These are phyloP conservation scores for Hanseniaspora singularis DNA, from an alignment of 805 yeast species.

Conservation along the genomic window DNA sequence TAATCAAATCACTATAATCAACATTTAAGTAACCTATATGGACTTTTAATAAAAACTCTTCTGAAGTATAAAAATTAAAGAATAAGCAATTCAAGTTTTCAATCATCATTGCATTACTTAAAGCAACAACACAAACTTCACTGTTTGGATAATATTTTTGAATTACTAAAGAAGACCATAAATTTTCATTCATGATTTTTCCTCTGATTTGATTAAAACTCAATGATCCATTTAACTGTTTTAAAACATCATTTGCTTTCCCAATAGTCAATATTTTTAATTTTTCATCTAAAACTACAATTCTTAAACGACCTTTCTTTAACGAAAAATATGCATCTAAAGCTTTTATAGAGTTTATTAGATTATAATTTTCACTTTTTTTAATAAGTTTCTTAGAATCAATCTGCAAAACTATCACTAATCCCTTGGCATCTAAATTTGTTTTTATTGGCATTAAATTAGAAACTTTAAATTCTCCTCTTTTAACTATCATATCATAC, in stretches of 20 bases:
- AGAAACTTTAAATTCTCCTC: not conserved
- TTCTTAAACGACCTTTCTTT: not conserved
- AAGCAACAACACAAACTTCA: not conserved
- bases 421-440: conserved; percentile 19
- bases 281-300: conserved; percentile 3
- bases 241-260: not conserved
- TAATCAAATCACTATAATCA: conserved; percentile 25
- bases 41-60: conserved; percentile 18
- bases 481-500: conserved; percentile 7
- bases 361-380: conserved; percentile 3
- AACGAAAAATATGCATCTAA: not conserved
- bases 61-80: not conserved
- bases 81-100: not conserved
- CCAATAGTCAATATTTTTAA: conserved; percentile 12
- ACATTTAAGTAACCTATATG: conserved; percentile 28
- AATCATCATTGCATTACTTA: conserved; percentile 7
- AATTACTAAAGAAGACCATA: conserved; percentile 3
- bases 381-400: conserved; percentile 18
- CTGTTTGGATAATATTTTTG: conserved; percentile 1
- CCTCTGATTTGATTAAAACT: conserved; percentile 13
- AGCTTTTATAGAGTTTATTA: conserved; percentile 10
- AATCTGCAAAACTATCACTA: conserved; percentile 25
- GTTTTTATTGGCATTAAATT: conserved; percentile 3
- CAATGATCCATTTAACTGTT: conserved; percentile 3
- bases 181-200: not conserved